Conservation (phyloP, 2,329 filamentous ascomycete species). For the Davidsoniella eucalypti region DNA sequence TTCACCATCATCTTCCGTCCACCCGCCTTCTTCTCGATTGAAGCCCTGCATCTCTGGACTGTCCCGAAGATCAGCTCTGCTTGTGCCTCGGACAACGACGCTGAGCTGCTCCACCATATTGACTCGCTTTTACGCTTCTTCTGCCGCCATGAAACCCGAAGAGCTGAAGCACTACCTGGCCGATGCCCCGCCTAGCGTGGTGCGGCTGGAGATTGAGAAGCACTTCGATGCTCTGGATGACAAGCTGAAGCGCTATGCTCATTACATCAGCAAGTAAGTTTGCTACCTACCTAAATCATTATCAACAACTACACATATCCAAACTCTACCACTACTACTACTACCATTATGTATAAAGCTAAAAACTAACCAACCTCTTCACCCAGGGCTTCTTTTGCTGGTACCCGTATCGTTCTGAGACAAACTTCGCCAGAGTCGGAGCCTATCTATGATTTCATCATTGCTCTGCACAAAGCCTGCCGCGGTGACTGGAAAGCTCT, state of each 20-base stretch:
- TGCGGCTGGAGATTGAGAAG: slow-evolving; percentile 76
- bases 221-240: slow-evolving; percentile 69
- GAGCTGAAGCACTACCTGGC: slow-evolving; percentile 67
- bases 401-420: slow-evolving; percentile 61
- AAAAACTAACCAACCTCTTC: slow-evolving; percentile 4
- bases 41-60: background rate
- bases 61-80: background rate
- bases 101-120: slow-evolving; percentile 7
- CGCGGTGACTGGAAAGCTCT: slow-evolving; percentile 56
- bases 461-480: slow-evolving; percentile 49
- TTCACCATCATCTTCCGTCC: background rate
- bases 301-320: background rate
- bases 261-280: slow-evolving; percentile 64
- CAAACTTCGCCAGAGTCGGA: slow-evolving; percentile 73
- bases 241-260: slow-evolving; percentile 76
- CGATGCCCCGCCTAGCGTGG: slow-evolving; percentile 76
- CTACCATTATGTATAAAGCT: background rate
- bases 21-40: background rate
- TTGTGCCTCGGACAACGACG: background rate
- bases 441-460: slow-evolving; percentile 64
- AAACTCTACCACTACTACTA: background rate
- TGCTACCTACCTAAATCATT: background rate
- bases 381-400: slow-evolving; percentile 55
- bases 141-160: slow-evolving; percentile 37
- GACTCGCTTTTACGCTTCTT: slow-evolving; percentile 17